Percentiles rank a stretch among this genome's conserved stretches.
These are phyloP conservation scores for Logfia minima DNA, from an alignment of 129 eudicot species.

Conservation along the genomic window DNA sequence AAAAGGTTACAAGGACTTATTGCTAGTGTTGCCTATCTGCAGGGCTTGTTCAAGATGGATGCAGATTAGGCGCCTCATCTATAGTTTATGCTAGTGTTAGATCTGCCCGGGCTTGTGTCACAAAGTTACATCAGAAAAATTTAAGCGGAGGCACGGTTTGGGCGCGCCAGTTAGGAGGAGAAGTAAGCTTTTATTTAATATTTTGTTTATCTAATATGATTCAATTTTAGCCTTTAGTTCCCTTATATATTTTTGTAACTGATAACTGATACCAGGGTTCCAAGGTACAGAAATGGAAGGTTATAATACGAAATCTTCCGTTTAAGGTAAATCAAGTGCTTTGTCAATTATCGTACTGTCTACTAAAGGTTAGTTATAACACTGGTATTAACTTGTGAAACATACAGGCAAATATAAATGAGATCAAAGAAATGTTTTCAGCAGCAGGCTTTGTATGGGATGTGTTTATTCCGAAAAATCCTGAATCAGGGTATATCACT, in stretches of 20 bases:
- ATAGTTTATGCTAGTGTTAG: conserved; percentile 78
- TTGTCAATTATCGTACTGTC: conserved; percentile 5
- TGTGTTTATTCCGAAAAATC: conserved; percentile 77
- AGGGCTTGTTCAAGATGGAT: conserved; percentile 96
- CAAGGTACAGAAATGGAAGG: conserved; percentile 89
- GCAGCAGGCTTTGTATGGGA: conserved; percentile 91
- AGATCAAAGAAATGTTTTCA: conserved; percentile 70
- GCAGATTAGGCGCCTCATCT: conserved; percentile 73
- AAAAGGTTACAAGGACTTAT: conserved; percentile 16
- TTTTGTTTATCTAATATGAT: neutral
- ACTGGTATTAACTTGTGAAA: conserved; percentile 10
- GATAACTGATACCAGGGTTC: conserved; percentile 63
- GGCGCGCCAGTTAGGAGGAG: conserved; percentile 99
- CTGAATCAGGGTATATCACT: conserved; percentile 62
- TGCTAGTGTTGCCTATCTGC: conserved; percentile 21
- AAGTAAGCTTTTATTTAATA: conserved; percentile 44
- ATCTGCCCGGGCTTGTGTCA: conserved; percentile 89
- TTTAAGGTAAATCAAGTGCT: conserved; percentile 56
- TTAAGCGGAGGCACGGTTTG: conserved; percentile 63
- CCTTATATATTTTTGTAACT: conserved; percentile 4
- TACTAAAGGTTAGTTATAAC: neutral
- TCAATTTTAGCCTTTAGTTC: neutral
- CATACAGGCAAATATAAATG: conserved; percentile 56
- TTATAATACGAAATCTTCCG: conserved; percentile 86
- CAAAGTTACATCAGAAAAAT: conserved; percentile 71